Evolutionary conservation across 306 rosid species (phyloP), one percentile per base, ranked within the genome.

Genomic region (Pterocarpus santalinus): DNA sequence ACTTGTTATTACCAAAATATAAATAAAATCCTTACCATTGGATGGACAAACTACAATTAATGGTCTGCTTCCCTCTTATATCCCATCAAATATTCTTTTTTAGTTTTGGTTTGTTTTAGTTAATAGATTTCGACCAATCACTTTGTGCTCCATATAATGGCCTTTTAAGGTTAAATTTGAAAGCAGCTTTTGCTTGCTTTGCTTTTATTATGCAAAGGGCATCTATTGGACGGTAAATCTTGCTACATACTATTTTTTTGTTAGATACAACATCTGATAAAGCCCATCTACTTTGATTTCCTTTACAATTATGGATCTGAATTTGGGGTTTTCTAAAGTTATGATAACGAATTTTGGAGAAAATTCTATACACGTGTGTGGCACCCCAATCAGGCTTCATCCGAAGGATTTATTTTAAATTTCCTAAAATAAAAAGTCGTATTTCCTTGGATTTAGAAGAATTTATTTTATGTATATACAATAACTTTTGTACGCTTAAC

Each of bases 91-190:
- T 77, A 69, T 51, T 81, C 63, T 53, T 44, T 82, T 86, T 79
- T 82, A 64, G 89, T 64, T 79, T 73, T 11, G 79, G 76, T 69
- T 79, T 74, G 68, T 55, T 86, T 69, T 79, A 32, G 84, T 8
- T 63, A 56, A 36, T 61, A 35, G 38, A 55, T 76, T 69, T 74
- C 69, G 77, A 73, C 89, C 89, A 64, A 53, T 55, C 86, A 74
- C 44, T 78, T 79, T 61, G 7, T 13, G 51, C 44, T 79, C 67
- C 77, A 55, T 78, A 53, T 73, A 60, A 62, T 73, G 44, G 60
- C 38, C 22, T 58, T 47, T 15, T n/a, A 62, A 84, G 82, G 70
- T 80, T 80, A 69, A 72, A 69, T 80, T 80, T 52, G 36, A 75
- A 43, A 30, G 33, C 15, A 41, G 62, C 2, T 55, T n/a, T 56